Evolutionary conservation across 495 filamentous ascomycete species (phyloP).

Genomic region (Neurospora sp.): DNA sequence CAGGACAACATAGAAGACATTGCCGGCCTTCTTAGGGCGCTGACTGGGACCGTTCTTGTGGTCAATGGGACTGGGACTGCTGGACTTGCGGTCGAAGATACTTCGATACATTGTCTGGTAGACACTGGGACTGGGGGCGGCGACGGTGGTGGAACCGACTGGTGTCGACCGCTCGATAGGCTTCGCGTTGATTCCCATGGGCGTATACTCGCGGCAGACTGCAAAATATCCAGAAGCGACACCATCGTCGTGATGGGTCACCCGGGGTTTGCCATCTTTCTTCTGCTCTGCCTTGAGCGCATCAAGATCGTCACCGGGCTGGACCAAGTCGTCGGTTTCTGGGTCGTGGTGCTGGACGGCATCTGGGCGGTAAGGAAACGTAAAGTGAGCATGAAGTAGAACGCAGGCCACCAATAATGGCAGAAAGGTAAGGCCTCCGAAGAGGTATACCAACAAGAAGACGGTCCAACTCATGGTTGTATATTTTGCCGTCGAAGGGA

Average conservation of each 20-base stretch:
- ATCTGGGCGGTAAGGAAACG: conserved; percentile 45
- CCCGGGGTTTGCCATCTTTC: conserved; percentile 33
- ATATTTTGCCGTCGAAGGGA: neutral
- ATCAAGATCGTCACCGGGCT: conserved; percentile 38
- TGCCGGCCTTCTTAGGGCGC: conserved; percentile 62
- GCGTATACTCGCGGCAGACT: conserved; percentile 84
- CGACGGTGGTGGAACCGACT: conserved; percentile 53
- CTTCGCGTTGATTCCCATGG: conserved; percentile 82
- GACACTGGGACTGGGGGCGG: conserved; percentile 75
- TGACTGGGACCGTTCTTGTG: conserved; percentile 41
- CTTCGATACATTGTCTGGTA: conserved; percentile 97
- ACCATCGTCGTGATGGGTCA: conserved; percentile 56
- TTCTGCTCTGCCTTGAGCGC: conserved; percentile 35
- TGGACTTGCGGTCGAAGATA: conserved; percentile 77
- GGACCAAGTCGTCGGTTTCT: conserved; percentile 31
- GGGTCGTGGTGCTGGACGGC: conserved; percentile 13
- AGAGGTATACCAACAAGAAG: conserved; percentile 67
- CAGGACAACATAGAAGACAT: conserved; percentile 90
- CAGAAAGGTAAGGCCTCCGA: conserved; percentile 87
- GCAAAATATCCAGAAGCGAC: conserved; percentile 90
- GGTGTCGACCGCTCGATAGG: conserved; percentile 83
- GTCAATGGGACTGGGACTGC: conserved; percentile 34
- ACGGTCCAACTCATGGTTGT: conserved; percentile 57
- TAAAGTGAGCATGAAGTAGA: conserved; percentile 59
- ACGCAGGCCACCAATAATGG: conserved; percentile 59